Conservation (phyloP, 257 asterid species). For the Lithospermum erythrorhizon region DNA sequence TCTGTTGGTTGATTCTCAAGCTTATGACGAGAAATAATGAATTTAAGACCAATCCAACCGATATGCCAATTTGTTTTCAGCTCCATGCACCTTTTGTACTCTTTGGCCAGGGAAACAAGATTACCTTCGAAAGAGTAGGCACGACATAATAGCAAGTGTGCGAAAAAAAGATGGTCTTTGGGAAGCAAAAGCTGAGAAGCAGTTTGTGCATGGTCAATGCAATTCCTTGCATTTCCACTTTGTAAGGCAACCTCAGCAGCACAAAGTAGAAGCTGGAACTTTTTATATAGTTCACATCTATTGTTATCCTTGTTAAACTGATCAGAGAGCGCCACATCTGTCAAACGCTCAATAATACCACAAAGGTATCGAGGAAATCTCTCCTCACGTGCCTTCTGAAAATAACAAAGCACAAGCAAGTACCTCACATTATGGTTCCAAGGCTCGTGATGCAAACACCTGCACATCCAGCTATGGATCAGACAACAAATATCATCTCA, state of each 20-base stretch:
- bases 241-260: constrained; percentile 82
- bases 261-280: constrained; percentile 73
- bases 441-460: constrained; percentile 84
- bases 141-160: constrained; percentile 81
- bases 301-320: constrained; percentile 23
- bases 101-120: constrained; percentile 30
- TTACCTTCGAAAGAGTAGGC: constrained; percentile 61
- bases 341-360: constrained; percentile 45
- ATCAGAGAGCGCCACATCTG: constrained; percentile 45
- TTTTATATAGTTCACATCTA: constrained; percentile 30
- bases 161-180: constrained; percentile 50
- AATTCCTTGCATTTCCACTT: constrained; percentile 43
- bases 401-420: constrained; percentile 58
- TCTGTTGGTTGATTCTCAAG: constrained; percentile 38
- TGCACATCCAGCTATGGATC: constrained; percentile 22
- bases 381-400: constrained; percentile 68
- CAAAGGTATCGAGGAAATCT: constrained; percentile 57
- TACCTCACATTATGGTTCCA: constrained; percentile 73
- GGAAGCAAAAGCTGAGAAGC: constrained; percentile 51
- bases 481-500: not conserved
- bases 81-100: constrained; percentile 64
- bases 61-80: constrained; percentile 57
- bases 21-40: constrained; percentile 53
- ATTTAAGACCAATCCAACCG: constrained; percentile 81
- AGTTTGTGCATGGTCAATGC: constrained; percentile 43